Conservation (phyloP, 129 eudicot genomes). For the Centella asiatica region DNA sequence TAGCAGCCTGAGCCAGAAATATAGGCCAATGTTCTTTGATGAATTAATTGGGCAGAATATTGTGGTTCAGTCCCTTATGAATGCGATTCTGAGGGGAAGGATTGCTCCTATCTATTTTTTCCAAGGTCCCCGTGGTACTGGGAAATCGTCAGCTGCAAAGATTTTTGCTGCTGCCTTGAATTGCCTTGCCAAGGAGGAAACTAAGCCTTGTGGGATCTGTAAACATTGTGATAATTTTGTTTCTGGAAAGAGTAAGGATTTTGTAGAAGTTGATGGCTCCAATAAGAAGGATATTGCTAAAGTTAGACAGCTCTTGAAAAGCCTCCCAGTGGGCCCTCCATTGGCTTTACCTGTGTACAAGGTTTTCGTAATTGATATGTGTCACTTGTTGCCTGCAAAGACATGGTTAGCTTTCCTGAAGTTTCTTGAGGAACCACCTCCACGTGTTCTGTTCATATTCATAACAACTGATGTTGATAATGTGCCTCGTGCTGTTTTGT, state of each 20-base stretch:
- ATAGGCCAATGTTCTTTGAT: constrained; percentile 80
- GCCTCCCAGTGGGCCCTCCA: constrained; percentile 34
- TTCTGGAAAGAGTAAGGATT: constrained; percentile 55
- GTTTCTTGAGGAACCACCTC: constrained; percentile 72
- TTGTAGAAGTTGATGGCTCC: constrained; percentile 62
- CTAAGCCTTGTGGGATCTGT: constrained; percentile 85
- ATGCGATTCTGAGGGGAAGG: constrained; percentile 53
- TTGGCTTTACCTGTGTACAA: constrained; percentile 43
- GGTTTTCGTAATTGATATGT: constrained; percentile 63
- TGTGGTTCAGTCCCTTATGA: constrained; percentile 68
- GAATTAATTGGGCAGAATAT: constrained; percentile 77
- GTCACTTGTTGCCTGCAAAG: constrained; percentile 85
- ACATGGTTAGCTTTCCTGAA: constrained; percentile 78
- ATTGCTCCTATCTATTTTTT: constrained; percentile 78
- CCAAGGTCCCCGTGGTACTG: constrained; percentile 95
- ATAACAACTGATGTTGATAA: constrained; percentile 78
- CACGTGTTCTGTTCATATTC: constrained; percentile 63
- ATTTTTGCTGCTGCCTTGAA: constrained; percentile 75
- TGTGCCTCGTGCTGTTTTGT: constrained; percentile 67
- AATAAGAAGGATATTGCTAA: constrained; percentile 62
- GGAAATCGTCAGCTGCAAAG: constrained; percentile 77
- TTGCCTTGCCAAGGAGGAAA: constrained; percentile 73
- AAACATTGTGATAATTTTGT: constrained; percentile 59
- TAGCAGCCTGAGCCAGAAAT: constrained; percentile 68
- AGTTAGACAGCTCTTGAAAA: constrained; percentile 42